A percentile compares a stretch with the other conserved stretches of the same genome.
Conservation (phyloP, 2,329 filamentous ascomycete species). For the Botryotinia narcissicola region DNA sequence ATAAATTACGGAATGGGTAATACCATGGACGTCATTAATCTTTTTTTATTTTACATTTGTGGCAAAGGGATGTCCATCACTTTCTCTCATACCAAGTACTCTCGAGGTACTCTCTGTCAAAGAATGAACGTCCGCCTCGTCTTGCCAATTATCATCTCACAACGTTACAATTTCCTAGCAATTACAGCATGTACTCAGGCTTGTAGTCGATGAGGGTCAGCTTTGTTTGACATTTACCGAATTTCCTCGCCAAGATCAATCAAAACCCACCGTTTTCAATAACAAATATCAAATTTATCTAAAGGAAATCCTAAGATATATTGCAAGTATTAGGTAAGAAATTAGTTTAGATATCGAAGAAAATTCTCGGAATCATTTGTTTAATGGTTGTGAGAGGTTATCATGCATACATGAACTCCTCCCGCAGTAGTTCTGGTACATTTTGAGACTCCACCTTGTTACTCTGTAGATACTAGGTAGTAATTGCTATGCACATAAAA, state of each 20-base stretch:
- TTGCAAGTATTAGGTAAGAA: not conserved
- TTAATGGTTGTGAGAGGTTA: not conserved
- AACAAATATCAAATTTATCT: not conserved
- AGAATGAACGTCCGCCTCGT: constrained; percentile 6
- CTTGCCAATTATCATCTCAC: not conserved
- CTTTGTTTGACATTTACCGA: not conserved
- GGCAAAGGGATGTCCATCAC: not conserved
- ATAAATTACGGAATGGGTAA: not conserved
- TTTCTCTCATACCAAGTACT: not conserved
- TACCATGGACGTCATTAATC: not conserved
- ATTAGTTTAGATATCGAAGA: not conserved
- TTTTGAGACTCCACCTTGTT: not conserved
- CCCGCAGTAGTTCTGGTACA: not conserved
- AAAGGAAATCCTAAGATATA: not conserved
- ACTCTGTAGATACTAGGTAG: not conserved
- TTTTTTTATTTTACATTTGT: not conserved
- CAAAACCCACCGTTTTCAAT: not conserved
- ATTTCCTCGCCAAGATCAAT: not conserved
- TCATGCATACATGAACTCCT: not conserved
- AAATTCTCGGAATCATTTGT: not conserved
- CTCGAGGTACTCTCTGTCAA: not conserved
- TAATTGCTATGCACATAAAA: not conserved
- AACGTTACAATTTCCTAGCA: not conserved
- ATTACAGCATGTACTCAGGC: not conserved
- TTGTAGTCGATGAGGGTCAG: not conserved